Evolutionary conservation across 2,329 filamentous ascomycete species (phyloP), one percentile per base, ranked within the genome.

Genomic region (Colletotrichum sp.): DNA sequence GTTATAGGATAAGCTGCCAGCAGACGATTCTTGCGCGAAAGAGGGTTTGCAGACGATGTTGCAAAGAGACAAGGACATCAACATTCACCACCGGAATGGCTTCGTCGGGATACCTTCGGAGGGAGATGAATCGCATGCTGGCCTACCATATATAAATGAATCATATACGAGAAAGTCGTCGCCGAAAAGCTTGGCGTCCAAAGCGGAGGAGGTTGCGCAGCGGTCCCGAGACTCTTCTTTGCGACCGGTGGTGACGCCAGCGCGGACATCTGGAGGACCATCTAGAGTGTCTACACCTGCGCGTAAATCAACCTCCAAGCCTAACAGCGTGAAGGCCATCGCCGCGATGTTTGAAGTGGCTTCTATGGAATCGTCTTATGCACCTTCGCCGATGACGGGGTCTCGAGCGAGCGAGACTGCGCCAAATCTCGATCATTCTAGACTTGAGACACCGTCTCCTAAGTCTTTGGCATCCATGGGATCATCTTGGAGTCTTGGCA

Each of bases 341-440:
- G 86, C 89, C 6, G 89, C 89, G 43, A 84, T 87, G 79, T 90
- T 90, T 79, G 88, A 91, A 76, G 85, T 78, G 55, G 82, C 81
- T 8, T 78, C 78, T 15, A 82, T 78, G 65, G 77, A 80, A 32
- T 79, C 81, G 1, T 78, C 77, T 7, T 70, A 74, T 66, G 32
- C 78, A 8, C 71, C 77, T 30, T 73, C 78, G 26, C 48, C 78
- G 24, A 66, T 58, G 34, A 61, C 30, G 61, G 56, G 56, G 12
- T 61, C 69, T 21, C 69, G 58, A 32, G 9, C 43, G 15, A 73
- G 60, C 32, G 58, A 69, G 60, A 38, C 26, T 26, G 70, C 71
- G 8, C 75, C 52, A 66, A 26, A 56, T 32, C 5, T 58, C 9
- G 32, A n/a, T 18, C 32, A 21, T 2, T 28, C 34, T 80, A 79